These are phyloP conservation scores for Blastobotrys persicus DNA, from an alignment of 1,139 yeast genomes.

Conservation along the genomic window DNA sequence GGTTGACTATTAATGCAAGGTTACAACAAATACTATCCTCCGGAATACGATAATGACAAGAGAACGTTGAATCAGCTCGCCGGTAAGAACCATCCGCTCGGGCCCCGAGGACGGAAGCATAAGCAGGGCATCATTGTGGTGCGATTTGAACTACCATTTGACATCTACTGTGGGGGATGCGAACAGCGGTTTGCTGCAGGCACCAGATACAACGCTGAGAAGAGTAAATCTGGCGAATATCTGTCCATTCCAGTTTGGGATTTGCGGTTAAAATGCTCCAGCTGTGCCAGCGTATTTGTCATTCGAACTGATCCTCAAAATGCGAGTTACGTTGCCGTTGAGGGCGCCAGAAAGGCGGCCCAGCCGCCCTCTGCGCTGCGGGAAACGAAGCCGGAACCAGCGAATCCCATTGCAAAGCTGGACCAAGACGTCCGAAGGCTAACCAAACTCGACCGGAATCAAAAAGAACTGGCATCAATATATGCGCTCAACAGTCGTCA, in stretches of 20 bases:
- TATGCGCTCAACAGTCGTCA: constrained; percentile 20
- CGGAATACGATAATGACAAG: constrained; percentile 36
- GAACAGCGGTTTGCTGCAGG: constrained; percentile 34
- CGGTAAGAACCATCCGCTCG: constrained; percentile 28
- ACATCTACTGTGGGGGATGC: constrained; percentile 32
- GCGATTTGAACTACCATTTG: constrained; percentile 37
- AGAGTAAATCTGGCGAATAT: constrained; percentile 33
- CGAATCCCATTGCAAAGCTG: constrained; percentile 24
- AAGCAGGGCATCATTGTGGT: constrained; percentile 32
- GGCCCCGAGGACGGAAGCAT: constrained; percentile 29
- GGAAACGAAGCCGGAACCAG: constrained; percentile 5
- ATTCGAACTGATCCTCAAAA: constrained; percentile 38
- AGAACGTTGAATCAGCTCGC: constrained; percentile 33
- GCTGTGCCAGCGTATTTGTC: constrained; percentile 30
- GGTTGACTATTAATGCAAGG: constrained; percentile 26
- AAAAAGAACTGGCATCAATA: constrained; percentile 17
- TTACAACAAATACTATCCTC: constrained; percentile 38
- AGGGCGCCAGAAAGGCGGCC: constrained; percentile 31
- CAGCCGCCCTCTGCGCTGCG: constrained; percentile 22
- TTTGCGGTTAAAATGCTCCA: constrained; percentile 34
- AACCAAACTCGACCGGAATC: constrained; percentile 11
- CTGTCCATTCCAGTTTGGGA: constrained; percentile 35
- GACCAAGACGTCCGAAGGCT: constrained; percentile 20
- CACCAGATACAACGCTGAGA: constrained; percentile 37
- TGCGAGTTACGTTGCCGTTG: constrained; percentile 29